Conservation (phyloP, 2,329 filamentous ascomycete genomes). For the Colletotrichum sp. region DNA sequence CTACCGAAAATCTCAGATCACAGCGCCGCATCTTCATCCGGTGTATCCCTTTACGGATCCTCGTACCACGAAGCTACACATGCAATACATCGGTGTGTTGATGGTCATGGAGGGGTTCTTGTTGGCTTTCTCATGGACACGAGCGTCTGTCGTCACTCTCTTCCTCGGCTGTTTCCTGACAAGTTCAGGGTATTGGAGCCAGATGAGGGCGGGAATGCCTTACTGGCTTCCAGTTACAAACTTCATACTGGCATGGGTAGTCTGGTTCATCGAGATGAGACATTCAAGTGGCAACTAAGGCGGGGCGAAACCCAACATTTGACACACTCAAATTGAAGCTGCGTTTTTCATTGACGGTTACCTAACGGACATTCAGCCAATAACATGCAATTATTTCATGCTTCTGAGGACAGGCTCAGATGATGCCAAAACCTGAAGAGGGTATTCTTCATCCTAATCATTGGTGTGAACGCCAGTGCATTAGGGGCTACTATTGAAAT, state of each 20-base stretch:
- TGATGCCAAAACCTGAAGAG: neutral
- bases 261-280: neutral
- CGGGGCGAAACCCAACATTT: neutral
- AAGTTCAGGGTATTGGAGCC: neutral
- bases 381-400: neutral
- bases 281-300: neutral
- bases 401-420: neutral
- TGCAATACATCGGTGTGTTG: neutral
- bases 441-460: neutral
- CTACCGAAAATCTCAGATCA: conserved; percentile 8
- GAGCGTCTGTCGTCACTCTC: neutral
- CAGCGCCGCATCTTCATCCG: neutral
- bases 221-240: conserved; percentile 2
- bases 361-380: neutral
- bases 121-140: neutral
- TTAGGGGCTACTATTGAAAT: neutral
- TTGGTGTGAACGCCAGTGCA: neutral
- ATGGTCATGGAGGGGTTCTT: neutral
- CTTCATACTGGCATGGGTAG: neutral
- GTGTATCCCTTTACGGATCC: neutral
- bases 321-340: neutral
- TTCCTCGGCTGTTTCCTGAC: neutral
- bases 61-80: neutral
- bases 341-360: neutral
- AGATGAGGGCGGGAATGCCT: neutral